phyloP scores from a whole-genome alignment of 140 eudicot genomes.

The Cichorium intybus region DNA sequence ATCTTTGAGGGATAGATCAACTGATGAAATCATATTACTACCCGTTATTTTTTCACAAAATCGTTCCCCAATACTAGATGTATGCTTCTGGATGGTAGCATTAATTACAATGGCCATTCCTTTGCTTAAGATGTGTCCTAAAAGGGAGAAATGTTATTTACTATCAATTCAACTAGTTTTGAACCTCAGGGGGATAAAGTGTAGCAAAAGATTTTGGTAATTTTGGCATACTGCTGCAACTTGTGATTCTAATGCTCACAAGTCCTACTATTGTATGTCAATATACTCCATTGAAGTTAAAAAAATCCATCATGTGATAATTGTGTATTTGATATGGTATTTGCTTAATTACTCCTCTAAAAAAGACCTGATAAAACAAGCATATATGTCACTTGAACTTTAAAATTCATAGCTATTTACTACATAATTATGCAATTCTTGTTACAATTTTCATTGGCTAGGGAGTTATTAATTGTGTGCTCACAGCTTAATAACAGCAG shows the following conservation, averaged over 20 bases:
- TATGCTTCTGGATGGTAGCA: constrained; percentile 14
- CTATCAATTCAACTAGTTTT: constrained; percentile 13
- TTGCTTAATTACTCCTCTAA: background rate
- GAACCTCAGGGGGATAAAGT: constrained; percentile 10
- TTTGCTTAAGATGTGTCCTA: constrained; percentile 11
- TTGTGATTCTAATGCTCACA: too few relatives aligned
- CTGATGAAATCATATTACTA: background rate
- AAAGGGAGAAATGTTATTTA: constrained; percentile 1
- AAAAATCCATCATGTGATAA: too few relatives aligned
- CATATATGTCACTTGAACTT: background rate
- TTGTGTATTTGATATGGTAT: background rate
- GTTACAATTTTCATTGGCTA: background rate
- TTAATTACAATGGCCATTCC: background rate
- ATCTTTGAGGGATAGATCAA: background rate
- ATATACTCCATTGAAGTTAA: too few relatives aligned
- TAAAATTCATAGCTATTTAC: background rate
- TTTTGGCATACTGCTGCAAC: constrained; percentile 5
- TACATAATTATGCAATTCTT: background rate
- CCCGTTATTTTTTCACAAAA: too few relatives aligned
- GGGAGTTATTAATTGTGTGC: background rate
- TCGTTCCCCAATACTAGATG: constrained; percentile 15
- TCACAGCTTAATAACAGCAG: constrained; percentile 11
- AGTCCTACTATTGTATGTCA: too few relatives aligned
- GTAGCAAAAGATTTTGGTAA: constrained; percentile 19
- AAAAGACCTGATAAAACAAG: too few relatives aligned